Evolutionary conservation across 176 grass and related monocot genomes (phyloP).

Genomic region (Zizania latifolia): DNA sequence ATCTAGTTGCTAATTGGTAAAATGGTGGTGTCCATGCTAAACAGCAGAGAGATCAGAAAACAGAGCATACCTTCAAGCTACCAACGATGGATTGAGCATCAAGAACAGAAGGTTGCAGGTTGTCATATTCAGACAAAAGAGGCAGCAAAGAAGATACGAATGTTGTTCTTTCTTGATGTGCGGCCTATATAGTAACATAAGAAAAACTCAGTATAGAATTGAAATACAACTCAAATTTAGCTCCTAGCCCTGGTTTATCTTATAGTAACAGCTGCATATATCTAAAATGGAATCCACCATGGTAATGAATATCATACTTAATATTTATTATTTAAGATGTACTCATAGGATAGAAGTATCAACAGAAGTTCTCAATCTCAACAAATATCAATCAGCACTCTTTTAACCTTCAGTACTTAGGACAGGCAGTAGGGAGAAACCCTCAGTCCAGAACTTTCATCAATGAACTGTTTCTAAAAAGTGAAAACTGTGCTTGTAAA

Average conservation of each 20-base stretch:
- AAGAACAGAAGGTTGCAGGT: constrained; percentile 47
- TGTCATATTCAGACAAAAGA: constrained; percentile 82
- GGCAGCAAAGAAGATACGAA: constrained; percentile 88
- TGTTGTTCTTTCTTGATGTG: constrained; percentile 81
- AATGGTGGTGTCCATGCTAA: not conserved
- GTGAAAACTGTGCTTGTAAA: not conserved
- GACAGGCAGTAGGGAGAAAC: not conserved
- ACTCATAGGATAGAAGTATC: constrained; percentile 1
- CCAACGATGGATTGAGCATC: constrained; percentile 85
- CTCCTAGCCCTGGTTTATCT: not conserved
- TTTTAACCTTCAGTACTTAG: not conserved
- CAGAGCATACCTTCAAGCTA: constrained; percentile 59
- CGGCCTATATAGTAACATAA: constrained; percentile 54
- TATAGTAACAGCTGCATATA: not conserved
- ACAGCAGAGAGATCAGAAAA: not conserved
- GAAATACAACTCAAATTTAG: constrained; percentile 4
- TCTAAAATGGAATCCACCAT: not conserved
- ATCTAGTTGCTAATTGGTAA: not conserved
- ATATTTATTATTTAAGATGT: not conserved
- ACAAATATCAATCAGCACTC: not conserved
- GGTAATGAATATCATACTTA: not conserved
- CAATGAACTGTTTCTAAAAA: constrained; percentile 15
- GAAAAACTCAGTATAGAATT: constrained; percentile 13
- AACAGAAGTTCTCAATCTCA: not conserved
- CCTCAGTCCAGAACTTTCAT: not conserved